phyloP scores from a whole-genome alignment of 129 eudicot genomes.

The Tanacetum coccineum region DNA sequence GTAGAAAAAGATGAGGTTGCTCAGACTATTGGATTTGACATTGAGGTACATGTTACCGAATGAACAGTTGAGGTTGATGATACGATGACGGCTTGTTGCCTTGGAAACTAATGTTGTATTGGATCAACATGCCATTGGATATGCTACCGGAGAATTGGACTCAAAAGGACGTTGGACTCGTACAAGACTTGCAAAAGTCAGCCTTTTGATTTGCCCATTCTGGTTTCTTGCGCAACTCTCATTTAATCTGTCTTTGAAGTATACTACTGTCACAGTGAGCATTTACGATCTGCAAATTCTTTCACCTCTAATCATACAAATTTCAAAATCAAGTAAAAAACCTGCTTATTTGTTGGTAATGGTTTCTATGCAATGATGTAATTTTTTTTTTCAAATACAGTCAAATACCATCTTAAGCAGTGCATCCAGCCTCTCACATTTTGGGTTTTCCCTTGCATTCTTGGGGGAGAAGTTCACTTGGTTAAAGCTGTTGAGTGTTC shows the following conservation, averaged over 20 bases:
- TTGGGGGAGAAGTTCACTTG: slow-evolving; percentile 92
- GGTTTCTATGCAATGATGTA: neutral
- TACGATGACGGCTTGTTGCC: slow-evolving; percentile 12
- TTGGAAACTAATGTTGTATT: slow-evolving; percentile 18
- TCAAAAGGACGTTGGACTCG: slow-evolving; percentile 96
- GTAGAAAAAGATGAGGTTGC: slow-evolving; percentile 24
- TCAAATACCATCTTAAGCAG: slow-evolving; percentile 95
- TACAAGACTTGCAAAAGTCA: slow-evolving; percentile 68
- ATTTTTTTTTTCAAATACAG: slow-evolving; percentile 33
- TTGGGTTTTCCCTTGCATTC: slow-evolving; percentile 72
- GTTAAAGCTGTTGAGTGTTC: slow-evolving; percentile 79
- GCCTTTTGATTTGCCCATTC: slow-evolving; percentile 85
- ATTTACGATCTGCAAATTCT: slow-evolving; percentile 1
- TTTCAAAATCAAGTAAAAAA: neutral
- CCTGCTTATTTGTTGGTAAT: neutral
- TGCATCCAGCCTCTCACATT: slow-evolving; percentile 88
- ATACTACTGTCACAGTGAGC: slow-evolving; percentile 90
- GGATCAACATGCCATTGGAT: slow-evolving; percentile 16
- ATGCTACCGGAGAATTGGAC: slow-evolving; percentile 41
- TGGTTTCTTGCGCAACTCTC: slow-evolving; percentile 95
- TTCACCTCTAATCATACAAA: neutral
- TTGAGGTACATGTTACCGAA: slow-evolving; percentile 9
- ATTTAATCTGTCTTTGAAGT: slow-evolving; percentile 87
- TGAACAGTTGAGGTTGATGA: slow-evolving; percentile 2
- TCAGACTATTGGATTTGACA: slow-evolving; percentile 22